A percentile compares a stretch with the other conserved stretches of the same genome.
phyloP scores from a whole-genome alignment of 2,329 filamentous ascomycete genomes.

The Gnomoniopsis smithogilvyi region DNA sequence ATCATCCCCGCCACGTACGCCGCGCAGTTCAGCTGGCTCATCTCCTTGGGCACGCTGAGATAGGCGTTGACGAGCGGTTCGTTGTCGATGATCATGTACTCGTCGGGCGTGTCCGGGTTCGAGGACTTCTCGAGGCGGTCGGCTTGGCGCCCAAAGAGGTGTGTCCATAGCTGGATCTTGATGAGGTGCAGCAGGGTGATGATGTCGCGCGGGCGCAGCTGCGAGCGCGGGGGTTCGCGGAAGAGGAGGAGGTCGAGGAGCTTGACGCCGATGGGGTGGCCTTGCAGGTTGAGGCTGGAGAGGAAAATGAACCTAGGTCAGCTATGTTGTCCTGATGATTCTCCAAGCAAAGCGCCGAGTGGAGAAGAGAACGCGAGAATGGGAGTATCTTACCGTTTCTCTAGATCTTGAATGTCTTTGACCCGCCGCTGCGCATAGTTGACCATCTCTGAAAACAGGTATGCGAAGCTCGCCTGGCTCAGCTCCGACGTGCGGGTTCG shows the following conservation, averaged over 20 bases:
- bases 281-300: slow-evolving; percentile 80
- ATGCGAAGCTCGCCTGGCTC: slow-evolving; percentile 91
- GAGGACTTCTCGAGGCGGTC: slow-evolving; percentile 89
- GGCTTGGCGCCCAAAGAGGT: slow-evolving; percentile 86
- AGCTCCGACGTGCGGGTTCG: slow-evolving; percentile 84
- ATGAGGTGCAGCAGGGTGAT: slow-evolving; percentile 93
- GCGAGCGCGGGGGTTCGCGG: slow-evolving; percentile 67
- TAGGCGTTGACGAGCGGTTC: slow-evolving; percentile 94
- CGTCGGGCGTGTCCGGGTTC: slow-evolving; percentile 77
- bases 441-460: slow-evolving; percentile 95
- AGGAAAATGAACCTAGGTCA: background rate
- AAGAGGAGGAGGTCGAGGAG: slow-evolving; percentile 93
- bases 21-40: slow-evolving; percentile 94
- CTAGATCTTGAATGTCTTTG: slow-evolving; percentile 88
- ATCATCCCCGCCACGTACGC: slow-evolving; percentile 94
- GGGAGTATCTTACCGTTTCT: slow-evolving; percentile 65
- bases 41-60: slow-evolving; percentile 88
- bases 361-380: background rate
- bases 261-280: slow-evolving; percentile 89
- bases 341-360: background rate
- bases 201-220: slow-evolving; percentile 80
- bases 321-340: background rate
- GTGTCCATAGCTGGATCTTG: slow-evolving; percentile 85
- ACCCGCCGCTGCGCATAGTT: slow-evolving; percentile 88
- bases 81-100: slow-evolving; percentile 99